Evolutionary conservation across 2,329 filamentous ascomycete species (phyloP), one percentile per base, ranked within the genome.

Genomic region (Colletotrichum shisoi): DNA sequence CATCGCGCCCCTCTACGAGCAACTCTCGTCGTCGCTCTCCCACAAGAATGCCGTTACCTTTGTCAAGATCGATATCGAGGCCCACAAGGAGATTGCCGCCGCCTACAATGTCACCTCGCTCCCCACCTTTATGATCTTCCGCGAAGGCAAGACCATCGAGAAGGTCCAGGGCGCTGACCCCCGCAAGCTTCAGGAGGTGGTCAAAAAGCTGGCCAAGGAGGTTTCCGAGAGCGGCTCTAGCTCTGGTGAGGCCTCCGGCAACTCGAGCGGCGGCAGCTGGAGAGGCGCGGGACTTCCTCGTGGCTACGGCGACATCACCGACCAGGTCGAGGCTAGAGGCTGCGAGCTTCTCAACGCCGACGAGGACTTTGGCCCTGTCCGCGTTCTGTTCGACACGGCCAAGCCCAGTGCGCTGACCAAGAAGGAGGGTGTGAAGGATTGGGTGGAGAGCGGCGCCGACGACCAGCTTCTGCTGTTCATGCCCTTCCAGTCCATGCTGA

Each of bases 371-470:
- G 93, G 91, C 9, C 83, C 84, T 44, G 91, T 93, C 63, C 85
- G 89, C 71, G 87, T 87, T 9, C 82, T 98, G 19, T 93, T 98
- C 75, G 88, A 89, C n/a, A 71, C 73, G 4, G 80, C 82, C 64
- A 88, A 90, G 78, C 94, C 94, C 6, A 87, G 84, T 61, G 83
- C 84, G 1, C 78, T 94, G 62, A 77, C 79, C 56, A 87, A 88
- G 73, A 88, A 88, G 74, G 79, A 77, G 19, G 77, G 79, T 11
- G 70, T 71, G 62, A 87, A 87, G 75, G 94, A 99, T 79, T 98
- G 92, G 90, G 89, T 98, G 24, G 92, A 97, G 83, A 97, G 93
- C 78, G 94, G 97, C 75, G 96, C 94, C 42, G 95, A 99, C 76
- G 94, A 98, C 80, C 95, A 99, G 82, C 83, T 99, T 69, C 91